Percentiles rank a stretch among this genome's conserved stretches.
Conservation (phyloP, 2,329 filamentous ascomycete genomes). For the Fusarium praegraminearum region DNA sequence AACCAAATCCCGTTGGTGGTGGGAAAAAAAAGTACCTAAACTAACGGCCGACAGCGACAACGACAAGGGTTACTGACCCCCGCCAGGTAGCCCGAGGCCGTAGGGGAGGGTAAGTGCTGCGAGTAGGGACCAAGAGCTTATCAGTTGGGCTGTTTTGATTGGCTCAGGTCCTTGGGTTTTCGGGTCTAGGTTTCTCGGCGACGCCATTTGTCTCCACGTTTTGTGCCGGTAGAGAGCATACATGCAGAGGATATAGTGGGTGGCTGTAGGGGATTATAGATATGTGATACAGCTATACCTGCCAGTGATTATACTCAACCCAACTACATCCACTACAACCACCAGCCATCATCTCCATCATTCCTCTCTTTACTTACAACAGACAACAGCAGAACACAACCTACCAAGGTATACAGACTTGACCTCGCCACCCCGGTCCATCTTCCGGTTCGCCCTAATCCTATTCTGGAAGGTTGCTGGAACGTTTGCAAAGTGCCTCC, state of each 20-base stretch:
- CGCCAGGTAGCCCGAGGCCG: too few relatives aligned
- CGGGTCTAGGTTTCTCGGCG: conserved; percentile 6
- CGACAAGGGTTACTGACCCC: too few relatives aligned
- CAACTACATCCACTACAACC: too few relatives aligned
- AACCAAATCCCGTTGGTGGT: too few relatives aligned
- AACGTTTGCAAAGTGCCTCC: conserved; percentile 41
- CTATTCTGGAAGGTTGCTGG: conserved; percentile 48
- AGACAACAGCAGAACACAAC: too few relatives aligned
- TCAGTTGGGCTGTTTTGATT: conserved; percentile 24
- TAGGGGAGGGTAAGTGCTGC: background rate
- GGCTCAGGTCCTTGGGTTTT: background rate
- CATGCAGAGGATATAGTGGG: background rate
- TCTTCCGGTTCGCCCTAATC: conserved; percentile 39
- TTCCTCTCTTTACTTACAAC: background rate
- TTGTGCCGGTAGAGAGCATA: background rate
- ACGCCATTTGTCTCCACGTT: conserved; percentile 9
- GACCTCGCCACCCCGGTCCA: conserved; percentile 35
- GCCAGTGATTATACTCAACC: too few relatives aligned
- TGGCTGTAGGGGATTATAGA: background rate
- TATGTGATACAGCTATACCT: too few relatives aligned
- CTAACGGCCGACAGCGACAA: background rate
- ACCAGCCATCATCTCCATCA: background rate
- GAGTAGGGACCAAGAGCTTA: conserved; percentile 21
- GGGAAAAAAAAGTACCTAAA: background rate
- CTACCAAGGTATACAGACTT: background rate